Base-by-base conservation (phyloP, 495 filamentous ascomycete species). In the Penicillium parvum region DNA sequence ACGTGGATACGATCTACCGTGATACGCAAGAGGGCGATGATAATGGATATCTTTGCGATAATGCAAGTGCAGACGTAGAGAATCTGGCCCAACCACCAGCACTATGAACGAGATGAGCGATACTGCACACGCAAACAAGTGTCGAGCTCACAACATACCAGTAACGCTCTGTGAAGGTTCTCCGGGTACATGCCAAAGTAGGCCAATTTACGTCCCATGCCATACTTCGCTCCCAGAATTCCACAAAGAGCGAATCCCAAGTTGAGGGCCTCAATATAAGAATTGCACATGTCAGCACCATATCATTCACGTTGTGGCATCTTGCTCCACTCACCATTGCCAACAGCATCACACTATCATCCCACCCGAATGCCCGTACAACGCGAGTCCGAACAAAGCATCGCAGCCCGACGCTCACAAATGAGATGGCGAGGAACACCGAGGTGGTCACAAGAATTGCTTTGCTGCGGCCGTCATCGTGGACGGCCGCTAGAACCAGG, bases 21-120 rank as follows among this genome's bases (percentile, higher is more conserved):
- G 32, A 72, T 60, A 15, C 67, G 64, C 22, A 71, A 47, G 2
- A 71, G 53, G 16, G 65, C 57, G 45, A 68, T 58, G 20, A 56
- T 59, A 25, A 71, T 69, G 11, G 68, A 69, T 12, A 65, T 7
- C 33, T 63, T 63, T 4, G 59, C 65, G 12, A 57, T 37, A 2
- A 60, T 52, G 26, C 53, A 63, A 4, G 63, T 66, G 2, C 66
- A 19, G 3, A 69, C 51, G 30, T 65, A 67, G 43, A 68, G 55
- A 8, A 55, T 40, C 37, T 69, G 61, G 18, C 56, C 62, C 3
- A 69, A 19, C 51, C 53, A 60, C 54, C 58, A 65, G 40, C 52
- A 61, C 61, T 68, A 15, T 7, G 32, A 8, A 29, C 19, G 37
- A 2, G 17, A n/a, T 39, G 26, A 39, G 25, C 15, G 9, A 10